Base-by-base conservation (phyloP, 495 filamentous ascomycete genomes). In the Aspergillus carlsbadensis region DNA sequence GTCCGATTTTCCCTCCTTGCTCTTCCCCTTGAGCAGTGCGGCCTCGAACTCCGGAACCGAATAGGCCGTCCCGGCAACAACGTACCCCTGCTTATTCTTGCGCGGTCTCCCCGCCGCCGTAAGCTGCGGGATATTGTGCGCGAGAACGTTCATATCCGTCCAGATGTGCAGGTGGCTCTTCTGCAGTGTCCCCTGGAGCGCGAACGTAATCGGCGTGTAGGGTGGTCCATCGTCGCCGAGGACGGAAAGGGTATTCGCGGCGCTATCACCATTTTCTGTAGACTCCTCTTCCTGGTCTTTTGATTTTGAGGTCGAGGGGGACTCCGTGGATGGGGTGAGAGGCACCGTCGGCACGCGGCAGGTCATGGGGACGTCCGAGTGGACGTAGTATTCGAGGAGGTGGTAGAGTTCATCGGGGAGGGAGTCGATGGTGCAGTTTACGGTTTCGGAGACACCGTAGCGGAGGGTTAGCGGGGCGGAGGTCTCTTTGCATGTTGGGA, bases 361-460 rank as follows among this genome's bases (percentile, higher is more conserved):
- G 44, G 91, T 87, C 42, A 98, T 81, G 26, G 94, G 94, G 10
- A 89, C 91, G 70, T 98, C 94, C 76, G 87, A 91, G 79, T 98
- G 94, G 64, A 98, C 87, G 82, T 97, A 98, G 82, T 96, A 97
- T 75, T 98, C 94, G 70, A 97, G 84, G 40, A 98, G 87, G 74
- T 98, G 94, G 82, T 94, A 98, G 79, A 96, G 86, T 17, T 87
- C 83, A 73, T 98, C 94, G 65, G 84, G 77, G 65, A 97, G 82
- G 65, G 88, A 81, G 65, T 85, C 75, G 70, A 98, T 88, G 45
- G 94, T 98, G 78, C 94, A 98, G 74, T 91, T 96, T 61, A 96
- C 76, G 60, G 92, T 89, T 76, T 79, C 76, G 37, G 71, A 65
- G 61, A 90, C 72, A 71, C 92, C 91, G 78, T 95, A 98, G 65